phyloP scores from a whole-genome alignment of 768 basidiomycete species.

The Boletus pseudopeckii region DNA sequence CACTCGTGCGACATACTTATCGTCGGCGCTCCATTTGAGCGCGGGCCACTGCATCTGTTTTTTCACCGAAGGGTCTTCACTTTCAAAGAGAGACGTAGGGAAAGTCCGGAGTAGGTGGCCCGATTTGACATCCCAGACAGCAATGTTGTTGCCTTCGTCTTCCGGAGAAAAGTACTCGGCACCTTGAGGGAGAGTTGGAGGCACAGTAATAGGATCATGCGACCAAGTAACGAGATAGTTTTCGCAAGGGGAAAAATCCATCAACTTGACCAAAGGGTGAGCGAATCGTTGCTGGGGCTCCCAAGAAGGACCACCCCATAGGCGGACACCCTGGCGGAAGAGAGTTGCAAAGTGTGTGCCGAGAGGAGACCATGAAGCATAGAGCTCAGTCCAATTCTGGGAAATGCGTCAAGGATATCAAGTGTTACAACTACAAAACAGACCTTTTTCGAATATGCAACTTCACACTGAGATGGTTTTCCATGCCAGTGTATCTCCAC shows the following conservation, averaged over 20 bases:
- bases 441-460: slow-evolving; percentile 73
- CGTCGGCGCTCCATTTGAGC: slow-evolving; percentile 96
- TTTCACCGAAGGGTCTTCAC: slow-evolving; percentile 55
- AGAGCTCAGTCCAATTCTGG: slow-evolving; percentile 95
- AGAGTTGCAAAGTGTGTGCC: slow-evolving; percentile 95
- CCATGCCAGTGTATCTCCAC: slow-evolving; percentile 92
- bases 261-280: slow-evolving; percentile 90
- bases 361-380: slow-evolving; percentile 93
- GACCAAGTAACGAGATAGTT: slow-evolving; percentile 98
- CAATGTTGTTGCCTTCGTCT: slow-evolving; percentile 95
- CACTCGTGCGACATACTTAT: slow-evolving; percentile 88
- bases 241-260: slow-evolving; percentile 97
- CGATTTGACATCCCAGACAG: slow-evolving; percentile 98
- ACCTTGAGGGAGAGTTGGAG: slow-evolving; percentile 76
- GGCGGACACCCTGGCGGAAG: slow-evolving; percentile 90
- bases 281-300: slow-evolving; percentile 86
- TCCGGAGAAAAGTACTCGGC: slow-evolving; percentile 86
- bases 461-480: slow-evolving; percentile 80
- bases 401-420: slow-evolving; percentile 10
- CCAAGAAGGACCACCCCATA: slow-evolving; percentile 95
- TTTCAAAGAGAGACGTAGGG: slow-evolving; percentile 57
- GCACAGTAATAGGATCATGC: slow-evolving; percentile 84
- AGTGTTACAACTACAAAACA: slow-evolving; percentile 24
- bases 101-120: slow-evolving; percentile 92
- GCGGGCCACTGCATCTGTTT: slow-evolving; percentile 94